Evolutionary conservation across 768 basidiomycete genomes (phyloP).

Genomic region (Candolleomyces efflorescens): DNA sequence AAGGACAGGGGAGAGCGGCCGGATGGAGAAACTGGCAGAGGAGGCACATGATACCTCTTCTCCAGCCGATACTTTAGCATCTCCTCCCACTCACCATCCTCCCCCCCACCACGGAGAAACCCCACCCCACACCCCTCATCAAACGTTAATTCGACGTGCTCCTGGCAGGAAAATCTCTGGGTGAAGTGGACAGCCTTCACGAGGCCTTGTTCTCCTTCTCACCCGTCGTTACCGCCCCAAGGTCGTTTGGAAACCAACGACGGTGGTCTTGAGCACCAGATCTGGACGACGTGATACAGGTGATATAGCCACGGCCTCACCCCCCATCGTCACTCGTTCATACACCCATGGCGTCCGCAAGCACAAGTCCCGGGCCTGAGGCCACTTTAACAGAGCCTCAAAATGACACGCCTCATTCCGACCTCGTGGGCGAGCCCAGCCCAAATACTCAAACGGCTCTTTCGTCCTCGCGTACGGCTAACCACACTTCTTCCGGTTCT

Average conservation of each 20-base stretch:
- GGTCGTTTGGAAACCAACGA: background rate
- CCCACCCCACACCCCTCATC: no score
- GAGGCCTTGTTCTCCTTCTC: background rate
- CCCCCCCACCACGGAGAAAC: no score
- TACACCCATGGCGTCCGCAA: background rate
- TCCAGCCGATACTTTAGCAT: background rate
- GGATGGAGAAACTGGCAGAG: slow-evolving; percentile 6
- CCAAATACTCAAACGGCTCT: slow-evolving; percentile 2
- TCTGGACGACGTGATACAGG: background rate
- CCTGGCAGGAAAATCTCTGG: slow-evolving; percentile 1
- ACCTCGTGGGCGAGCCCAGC: slow-evolving; percentile 4
- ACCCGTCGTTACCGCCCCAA: background rate
- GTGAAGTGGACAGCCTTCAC: background rate
- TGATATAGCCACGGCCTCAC: background rate
- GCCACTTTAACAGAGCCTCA: background rate
- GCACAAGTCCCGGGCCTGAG: background rate
- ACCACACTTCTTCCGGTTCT: slow-evolving; percentile 10
- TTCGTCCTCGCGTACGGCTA: background rate
- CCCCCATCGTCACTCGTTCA: background rate
- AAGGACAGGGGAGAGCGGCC: background rate
- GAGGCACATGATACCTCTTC: slow-evolving; percentile 2
- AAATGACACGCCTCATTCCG: slow-evolving; percentile 8
- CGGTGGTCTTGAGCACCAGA: background rate
- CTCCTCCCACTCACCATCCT: no score
- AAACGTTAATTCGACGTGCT: background rate